Evolutionary conservation across 75 land plant species (phyloP).

Genomic region (Picea sitchensis): DNA sequence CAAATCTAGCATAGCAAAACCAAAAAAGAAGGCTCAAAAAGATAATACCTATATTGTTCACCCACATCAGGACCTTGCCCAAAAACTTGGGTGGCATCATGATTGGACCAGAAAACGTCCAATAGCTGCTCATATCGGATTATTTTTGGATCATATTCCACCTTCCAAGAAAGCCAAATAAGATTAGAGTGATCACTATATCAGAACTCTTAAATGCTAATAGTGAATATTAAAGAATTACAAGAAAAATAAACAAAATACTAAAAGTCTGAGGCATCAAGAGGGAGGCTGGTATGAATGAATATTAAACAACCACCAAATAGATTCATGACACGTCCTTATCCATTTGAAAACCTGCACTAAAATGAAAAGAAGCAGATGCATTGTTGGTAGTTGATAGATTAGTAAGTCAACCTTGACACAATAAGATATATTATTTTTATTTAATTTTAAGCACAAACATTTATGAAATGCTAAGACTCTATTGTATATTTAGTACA

Average conservation of each 20-base stretch:
- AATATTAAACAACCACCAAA: neutral
- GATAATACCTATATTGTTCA: conserved; percentile 70
- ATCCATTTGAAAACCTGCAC: no score
- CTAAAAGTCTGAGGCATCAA: neutral
- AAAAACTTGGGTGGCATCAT: conserved; percentile 90
- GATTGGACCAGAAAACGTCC: conserved; percentile 89
- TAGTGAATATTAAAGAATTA: neutral
- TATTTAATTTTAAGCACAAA: no score
- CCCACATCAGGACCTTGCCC: conserved; percentile 99
- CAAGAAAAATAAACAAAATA: neutral
- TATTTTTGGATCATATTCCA: conserved; percentile 83
- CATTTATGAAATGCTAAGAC: no score
- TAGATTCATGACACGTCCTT: no score
- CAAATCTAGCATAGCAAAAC: conserved; percentile 1
- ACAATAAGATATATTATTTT: no score
- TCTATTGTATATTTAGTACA: no score
- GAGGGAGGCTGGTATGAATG: neutral
- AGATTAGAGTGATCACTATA: neutral
- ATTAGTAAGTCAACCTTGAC: no score
- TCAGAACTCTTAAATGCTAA: neutral
- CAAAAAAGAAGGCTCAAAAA: neutral
- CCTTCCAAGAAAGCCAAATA: conserved; percentile 31
- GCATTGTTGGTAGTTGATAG: no score
- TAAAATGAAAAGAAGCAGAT: no score
- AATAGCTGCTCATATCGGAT: conserved; percentile 69